These are phyloP conservation scores for Cucumis melo DNA, from an alignment of 306 rosid genomes.

Conservation along the genomic window DNA sequence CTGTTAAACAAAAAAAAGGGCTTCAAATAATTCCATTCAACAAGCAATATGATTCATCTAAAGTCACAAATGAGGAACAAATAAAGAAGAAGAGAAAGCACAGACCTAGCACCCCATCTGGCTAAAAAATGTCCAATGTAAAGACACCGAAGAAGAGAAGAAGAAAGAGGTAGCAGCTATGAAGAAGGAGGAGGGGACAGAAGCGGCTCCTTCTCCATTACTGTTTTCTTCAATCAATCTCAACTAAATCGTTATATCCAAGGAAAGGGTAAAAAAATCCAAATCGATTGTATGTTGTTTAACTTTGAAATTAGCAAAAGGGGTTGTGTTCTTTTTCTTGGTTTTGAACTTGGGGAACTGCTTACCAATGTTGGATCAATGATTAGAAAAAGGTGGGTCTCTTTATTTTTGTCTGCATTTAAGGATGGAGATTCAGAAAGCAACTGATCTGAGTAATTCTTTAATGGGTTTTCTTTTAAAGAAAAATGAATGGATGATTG, in stretches of 20 bases:
- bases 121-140: conserved; percentile 59
- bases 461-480: neutral
- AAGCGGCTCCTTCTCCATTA: conserved; percentile 17
- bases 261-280: neutral
- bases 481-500: neutral
- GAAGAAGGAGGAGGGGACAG: conserved; percentile 6
- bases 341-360: neutral
- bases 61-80: neutral
- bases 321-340: neutral
- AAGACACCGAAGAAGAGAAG: conserved; percentile 31
- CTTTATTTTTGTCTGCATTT: neutral
- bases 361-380: neutral
- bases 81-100: no score
- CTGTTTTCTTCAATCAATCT: conserved; percentile 2
- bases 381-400: neutral
- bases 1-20: neutral
- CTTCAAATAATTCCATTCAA: neutral
- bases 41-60: neutral
- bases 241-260: neutral
- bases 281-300: neutral
- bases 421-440: neutral
- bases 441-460: neutral
- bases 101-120: conserved; percentile 87
- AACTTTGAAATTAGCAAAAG: neutral
- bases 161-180: conserved; percentile 5